A percentile compares a stretch with the other conserved stretches of the same genome.
phyloP scores from a whole-genome alignment of 1,284 basidiomycete genomes.

The Caloboletus inedulis region DNA sequence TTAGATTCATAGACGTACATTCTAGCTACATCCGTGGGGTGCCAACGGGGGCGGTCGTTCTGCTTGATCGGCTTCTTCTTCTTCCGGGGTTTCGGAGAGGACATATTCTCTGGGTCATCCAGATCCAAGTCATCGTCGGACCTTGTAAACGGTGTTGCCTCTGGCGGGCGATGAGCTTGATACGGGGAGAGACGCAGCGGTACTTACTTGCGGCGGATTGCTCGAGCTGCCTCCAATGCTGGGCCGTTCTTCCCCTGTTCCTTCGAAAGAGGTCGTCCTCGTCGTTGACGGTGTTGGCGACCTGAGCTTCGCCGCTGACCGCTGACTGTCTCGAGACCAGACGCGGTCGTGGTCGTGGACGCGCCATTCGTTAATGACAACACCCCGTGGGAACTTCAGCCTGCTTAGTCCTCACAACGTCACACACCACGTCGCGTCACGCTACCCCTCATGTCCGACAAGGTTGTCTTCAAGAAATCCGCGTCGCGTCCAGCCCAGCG shows the following conservation, averaged over 20 bases:
- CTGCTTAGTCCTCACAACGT: conserved; percentile 18
- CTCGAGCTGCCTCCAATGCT: conserved; percentile 57
- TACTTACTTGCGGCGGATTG: conserved; percentile 50
- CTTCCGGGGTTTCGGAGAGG: conserved; percentile 35
- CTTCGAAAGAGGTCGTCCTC: conserved; percentile 65
- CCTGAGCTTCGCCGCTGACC: conserved; percentile 13
- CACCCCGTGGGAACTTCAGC: conserved; percentile 47
- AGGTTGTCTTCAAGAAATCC: conserved; percentile 53
- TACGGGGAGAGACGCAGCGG: background rate
- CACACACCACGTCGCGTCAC: conserved; percentile 35
- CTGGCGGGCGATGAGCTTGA: conserved; percentile 21
- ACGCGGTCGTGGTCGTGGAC: conserved; percentile 54
- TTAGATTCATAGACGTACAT: conserved; percentile 26
- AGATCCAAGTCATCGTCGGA: conserved; percentile 22
- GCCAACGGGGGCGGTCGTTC: conserved; percentile 37
- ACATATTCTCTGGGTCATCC: conserved; percentile 24
- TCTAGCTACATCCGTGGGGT: conserved; percentile 24
- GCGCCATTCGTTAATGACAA: conserved; percentile 15
- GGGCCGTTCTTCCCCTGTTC: conserved; percentile 51
- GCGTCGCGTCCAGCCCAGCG: conserved; percentile 53
- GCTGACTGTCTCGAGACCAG: conserved; percentile 34
- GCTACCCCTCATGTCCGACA: conserved; percentile 29
- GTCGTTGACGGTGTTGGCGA: conserved; percentile 38
- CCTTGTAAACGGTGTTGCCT: conserved; percentile 19
- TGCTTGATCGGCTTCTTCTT: conserved; percentile 39